A percentile compares a stretch with the other conserved stretches of the same genome.
These are phyloP conservation scores for Closterium sp. DNA, from an alignment of 139 green algal genomes.

Conservation along the genomic window DNA sequence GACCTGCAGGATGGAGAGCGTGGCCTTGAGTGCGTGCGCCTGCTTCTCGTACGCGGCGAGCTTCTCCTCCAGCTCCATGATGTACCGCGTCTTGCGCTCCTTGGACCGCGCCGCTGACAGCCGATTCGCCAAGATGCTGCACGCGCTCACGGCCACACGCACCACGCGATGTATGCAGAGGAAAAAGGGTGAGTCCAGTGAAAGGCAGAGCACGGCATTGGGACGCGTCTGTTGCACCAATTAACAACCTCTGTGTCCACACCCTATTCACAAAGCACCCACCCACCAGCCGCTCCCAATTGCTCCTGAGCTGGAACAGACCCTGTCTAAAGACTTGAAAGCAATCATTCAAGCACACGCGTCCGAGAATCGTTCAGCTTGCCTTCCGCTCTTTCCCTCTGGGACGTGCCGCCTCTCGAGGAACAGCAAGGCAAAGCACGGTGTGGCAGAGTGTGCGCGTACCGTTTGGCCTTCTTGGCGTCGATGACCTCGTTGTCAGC, in stretches of 20 bases:
- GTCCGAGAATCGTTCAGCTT: background rate
- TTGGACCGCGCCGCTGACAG: conserved; percentile 49
- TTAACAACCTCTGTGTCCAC: background rate
- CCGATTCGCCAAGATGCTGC: conserved; percentile 49
- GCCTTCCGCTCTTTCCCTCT: background rate
- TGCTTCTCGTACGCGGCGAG: conserved; percentile 11
- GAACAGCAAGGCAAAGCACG: background rate
- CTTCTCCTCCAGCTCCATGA: conserved; percentile 33
- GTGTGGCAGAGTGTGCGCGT: background rate
- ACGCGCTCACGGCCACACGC: background rate
- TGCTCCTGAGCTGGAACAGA: no score
- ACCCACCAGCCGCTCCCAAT: no score
- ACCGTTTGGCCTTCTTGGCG: conserved; percentile 28
- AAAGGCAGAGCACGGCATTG: background rate
- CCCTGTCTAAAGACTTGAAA: no score
- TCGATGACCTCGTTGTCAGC: conserved; percentile 19
- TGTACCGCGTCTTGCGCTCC: conserved; percentile 46
- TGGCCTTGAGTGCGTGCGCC: background rate
- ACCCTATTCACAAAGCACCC: background rate
- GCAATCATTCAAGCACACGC: background rate
- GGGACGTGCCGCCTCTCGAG: background rate
- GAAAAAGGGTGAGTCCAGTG: background rate
- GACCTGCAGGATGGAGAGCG: conserved; percentile 30
- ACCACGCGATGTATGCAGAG: background rate
- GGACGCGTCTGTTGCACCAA: background rate